Conservation (phyloP, 179 eudicot genomes). For the Silene coronaria region DNA sequence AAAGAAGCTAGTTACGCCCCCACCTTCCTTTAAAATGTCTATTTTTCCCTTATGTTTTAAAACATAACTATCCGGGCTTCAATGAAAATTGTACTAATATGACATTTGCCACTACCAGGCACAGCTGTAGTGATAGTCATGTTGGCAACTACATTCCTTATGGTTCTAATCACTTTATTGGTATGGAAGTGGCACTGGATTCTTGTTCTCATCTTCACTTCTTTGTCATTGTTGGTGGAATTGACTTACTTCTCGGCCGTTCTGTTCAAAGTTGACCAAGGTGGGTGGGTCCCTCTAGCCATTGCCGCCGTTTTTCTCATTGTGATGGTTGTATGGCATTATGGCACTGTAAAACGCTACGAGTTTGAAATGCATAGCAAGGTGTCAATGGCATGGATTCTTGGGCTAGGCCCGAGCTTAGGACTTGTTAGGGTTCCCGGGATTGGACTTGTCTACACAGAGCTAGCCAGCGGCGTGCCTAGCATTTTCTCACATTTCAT, state of each 20-base stretch:
- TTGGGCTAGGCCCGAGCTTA: conserved; percentile 89
- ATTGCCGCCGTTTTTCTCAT: conserved; percentile 73
- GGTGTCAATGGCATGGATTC: conserved; percentile 93
- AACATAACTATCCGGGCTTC: not conserved
- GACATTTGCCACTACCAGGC: conserved; percentile 35
- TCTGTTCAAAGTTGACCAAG: conserved; percentile 84
- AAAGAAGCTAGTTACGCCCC: no score
- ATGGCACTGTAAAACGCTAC: conserved; percentile 77
- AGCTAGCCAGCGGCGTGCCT: conserved; percentile 96
- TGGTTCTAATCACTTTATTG: conserved; percentile 70
- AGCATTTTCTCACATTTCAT: conserved; percentile 88
- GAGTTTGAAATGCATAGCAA: conserved; percentile 93
- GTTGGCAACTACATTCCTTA: conserved; percentile 85
- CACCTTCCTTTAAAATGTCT: not conserved
- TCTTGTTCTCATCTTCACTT: conserved; percentile 67
- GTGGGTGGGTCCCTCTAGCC: conserved; percentile 97
- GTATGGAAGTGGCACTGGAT: conserved; percentile 96
- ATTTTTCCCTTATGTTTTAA: not conserved
- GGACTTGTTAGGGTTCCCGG: conserved; percentile 97
- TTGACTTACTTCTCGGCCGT: conserved; percentile 85
- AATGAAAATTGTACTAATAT: not conserved
- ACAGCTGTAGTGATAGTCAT: conserved; percentile 94
- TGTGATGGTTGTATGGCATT: conserved; percentile 92
- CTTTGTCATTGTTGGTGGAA: conserved; percentile 65
- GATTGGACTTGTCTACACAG: conserved; percentile 93